Conservation (phyloP, 345 rosid species). For the Sonneratia caseolaris region DNA sequence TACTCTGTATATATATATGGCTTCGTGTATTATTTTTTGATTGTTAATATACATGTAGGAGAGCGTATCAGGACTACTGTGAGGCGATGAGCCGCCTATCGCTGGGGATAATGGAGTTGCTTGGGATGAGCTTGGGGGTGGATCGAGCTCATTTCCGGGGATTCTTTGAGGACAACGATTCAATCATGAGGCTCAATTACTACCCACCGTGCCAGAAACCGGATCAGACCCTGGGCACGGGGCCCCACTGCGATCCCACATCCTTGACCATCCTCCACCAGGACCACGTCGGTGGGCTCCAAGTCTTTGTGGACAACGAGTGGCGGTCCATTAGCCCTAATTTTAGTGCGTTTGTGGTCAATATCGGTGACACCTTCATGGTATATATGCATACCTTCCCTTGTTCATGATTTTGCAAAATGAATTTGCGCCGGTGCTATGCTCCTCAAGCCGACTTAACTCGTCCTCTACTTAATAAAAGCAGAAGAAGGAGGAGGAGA, state of each 20-base stretch:
- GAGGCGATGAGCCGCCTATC: conserved; percentile 82
- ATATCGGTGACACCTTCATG: conserved; percentile 98
- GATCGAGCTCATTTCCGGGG: conserved; percentile 45
- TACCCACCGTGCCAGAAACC: conserved; percentile 94
- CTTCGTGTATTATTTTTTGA: no score
- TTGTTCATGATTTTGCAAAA: not conserved
- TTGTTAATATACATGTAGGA: conserved; percentile 25
- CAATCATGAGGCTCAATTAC: conserved; percentile 91
- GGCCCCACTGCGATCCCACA: conserved; percentile 98
- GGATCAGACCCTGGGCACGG: conserved; percentile 83
- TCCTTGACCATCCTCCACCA: conserved; percentile 96
- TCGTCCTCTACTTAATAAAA: no score
- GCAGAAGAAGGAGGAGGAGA: no score
- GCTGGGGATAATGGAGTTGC: conserved; percentile 76
- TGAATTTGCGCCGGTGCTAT: not conserved
- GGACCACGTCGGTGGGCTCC: conserved; percentile 88
- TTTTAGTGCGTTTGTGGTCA: conserved; percentile 72
- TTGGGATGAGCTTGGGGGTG: conserved; percentile 71
- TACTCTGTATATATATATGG: not conserved
- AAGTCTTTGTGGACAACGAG: conserved; percentile 70
- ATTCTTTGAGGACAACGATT: conserved; percentile 70
- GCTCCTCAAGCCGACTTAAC: no score
- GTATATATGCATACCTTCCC: conserved; percentile 22
- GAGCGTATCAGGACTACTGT: conserved; percentile 68
- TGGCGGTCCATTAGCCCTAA: conserved; percentile 73